Base-by-base conservation (phyloP, 1,284 basidiomycete genomes). In the Schizopora paradoxa region DNA sequence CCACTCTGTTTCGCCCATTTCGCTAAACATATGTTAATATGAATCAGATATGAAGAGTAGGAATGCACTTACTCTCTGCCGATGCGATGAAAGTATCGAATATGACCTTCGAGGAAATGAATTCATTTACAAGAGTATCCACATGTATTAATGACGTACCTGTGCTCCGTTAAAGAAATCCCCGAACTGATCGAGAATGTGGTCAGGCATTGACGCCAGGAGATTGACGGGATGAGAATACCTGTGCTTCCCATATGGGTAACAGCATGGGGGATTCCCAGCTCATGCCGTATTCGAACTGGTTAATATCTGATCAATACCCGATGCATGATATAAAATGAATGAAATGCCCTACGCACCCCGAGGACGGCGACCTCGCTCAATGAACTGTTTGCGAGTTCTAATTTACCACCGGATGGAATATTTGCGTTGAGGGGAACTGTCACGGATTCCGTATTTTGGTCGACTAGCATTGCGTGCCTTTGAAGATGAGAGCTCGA, bases 1-100 rank as follows among this genome's bases (percentile, higher is more conserved):
- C 88, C 92, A 52, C 89, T 93, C 66, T 95, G 90, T 61, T 85
- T 91, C 48, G 92, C 66, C 92, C 92, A 96, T 70, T 96, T 96
- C 3, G 88, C 89, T 91, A 52, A 29, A 51, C 42, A 45, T 19
- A 18, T 18, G 6, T 36, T 32, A n/a, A 39, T 25, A 8, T 36
- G 23, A 7, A 14, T 27, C n/a, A 35, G 37, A 8, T 29, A 18
- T 0, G 28, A 32, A 40, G n/a, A 16, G 13, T n/a, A 6, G 5
- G 16, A 13, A 10, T 1, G 28, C 10, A 64, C 82, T 53, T 56
- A 88, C 88, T 85, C 66, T 93, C 86, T 11, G 83, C 74, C 1
- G 87, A 91, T 1, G 84, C 74, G 23, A 94, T 73, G 62, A 90
- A 94, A 0, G 87, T 91, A 58, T 94, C 91, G 51, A 94, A 86